A percentile compares a stretch with the other conserved stretches of the same genome.
phyloP scores from a whole-genome alignment of 2,329 filamentous ascomycete species.

The Myriosclerotinia scirpicola region DNA sequence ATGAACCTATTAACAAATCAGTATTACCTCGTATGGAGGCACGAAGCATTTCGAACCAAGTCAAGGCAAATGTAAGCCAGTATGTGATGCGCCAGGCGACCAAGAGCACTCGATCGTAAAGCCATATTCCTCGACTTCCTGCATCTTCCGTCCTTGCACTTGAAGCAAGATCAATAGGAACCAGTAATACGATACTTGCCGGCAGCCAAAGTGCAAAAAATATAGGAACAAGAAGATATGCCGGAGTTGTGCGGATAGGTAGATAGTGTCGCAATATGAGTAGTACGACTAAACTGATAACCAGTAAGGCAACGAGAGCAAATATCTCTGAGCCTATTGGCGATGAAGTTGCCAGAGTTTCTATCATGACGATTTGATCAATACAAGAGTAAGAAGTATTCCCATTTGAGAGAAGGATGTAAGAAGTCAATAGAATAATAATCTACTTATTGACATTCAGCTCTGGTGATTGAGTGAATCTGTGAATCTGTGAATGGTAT shows the following conservation, averaged over 20 bases:
- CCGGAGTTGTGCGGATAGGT: conserved; percentile 84
- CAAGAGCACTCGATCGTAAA: conserved; percentile 73
- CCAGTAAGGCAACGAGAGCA: conserved; percentile 67
- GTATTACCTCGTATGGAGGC: neutral
- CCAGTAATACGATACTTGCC: conserved; percentile 84
- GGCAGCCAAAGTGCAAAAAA: conserved; percentile 96
- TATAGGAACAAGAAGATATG: conserved; percentile 85
- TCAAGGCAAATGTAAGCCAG: conserved; percentile 94
- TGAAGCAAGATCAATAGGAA: conserved; percentile 93
- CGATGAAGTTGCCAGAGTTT: conserved; percentile 51
- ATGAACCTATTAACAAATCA: conserved; percentile 64
- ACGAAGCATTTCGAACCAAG: conserved; percentile 62
- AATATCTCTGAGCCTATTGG: conserved; percentile 80
- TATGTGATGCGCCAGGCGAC: conserved; percentile 95
- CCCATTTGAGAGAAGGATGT: conserved; percentile 13
- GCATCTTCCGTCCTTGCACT: conserved; percentile 72
- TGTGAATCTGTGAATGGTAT: neutral
- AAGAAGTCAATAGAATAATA: neutral
- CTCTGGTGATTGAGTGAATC: neutral
- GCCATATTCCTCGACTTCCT: conserved; percentile 78
- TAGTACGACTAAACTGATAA: conserved; percentile 74
- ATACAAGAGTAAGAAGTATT: neutral
- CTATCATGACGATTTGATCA: conserved; percentile 30
- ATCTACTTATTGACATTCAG: neutral
- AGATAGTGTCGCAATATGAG: conserved; percentile 87